Percentiles rank a stretch among this genome's conserved stretches.
Evolutionary conservation across 257 asterid species (phyloP).

Genomic region (Hygrophila difformis): DNA sequence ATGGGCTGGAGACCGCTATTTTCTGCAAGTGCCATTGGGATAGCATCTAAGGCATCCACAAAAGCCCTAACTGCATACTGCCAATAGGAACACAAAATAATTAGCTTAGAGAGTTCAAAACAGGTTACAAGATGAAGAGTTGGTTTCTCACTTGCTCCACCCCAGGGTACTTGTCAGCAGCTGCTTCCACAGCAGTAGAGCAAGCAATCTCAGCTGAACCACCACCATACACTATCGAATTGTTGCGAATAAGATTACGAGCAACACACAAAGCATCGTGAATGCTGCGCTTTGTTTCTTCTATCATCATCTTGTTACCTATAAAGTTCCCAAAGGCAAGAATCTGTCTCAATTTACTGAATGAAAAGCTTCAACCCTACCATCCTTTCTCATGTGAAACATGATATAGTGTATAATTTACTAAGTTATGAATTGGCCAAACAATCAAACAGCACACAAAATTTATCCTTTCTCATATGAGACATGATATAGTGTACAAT

Average conservation of each 20-base stretch:
- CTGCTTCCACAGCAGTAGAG: conserved; percentile 92
- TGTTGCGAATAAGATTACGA: conserved; percentile 85
- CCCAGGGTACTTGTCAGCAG: conserved; percentile 95
- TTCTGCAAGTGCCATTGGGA: conserved; percentile 98
- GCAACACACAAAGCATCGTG: conserved; percentile 96
- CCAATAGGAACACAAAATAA: conserved; percentile 9
- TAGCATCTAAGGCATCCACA: conserved; percentile 90
- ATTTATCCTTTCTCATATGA: not conserved
- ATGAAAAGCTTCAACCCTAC: not conserved
- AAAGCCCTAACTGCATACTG: conserved; percentile 96
- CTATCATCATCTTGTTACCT: conserved; percentile 99
- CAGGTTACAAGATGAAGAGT: not conserved
- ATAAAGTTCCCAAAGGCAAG: conserved; percentile 14
- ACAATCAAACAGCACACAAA: not conserved
- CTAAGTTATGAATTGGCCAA: not conserved
- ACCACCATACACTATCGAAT: conserved; percentile 95
- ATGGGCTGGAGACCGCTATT: conserved; percentile 93
- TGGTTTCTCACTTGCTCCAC: conserved; percentile 73
- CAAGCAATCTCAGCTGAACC: conserved; percentile 96
- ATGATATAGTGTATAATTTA: too few species aligned
- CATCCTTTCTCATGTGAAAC: not conserved
- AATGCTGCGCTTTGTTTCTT: conserved; percentile 96
- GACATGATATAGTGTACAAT: not conserved
- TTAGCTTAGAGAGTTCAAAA: conserved; percentile 10
- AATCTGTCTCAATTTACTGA: not conserved